A percentile compares a stretch with the other conserved stretches of the same genome.
phyloP scores from a whole-genome alignment of 2,329 filamentous ascomycete genomes.

The Colletotrichum ledebouriae region DNA sequence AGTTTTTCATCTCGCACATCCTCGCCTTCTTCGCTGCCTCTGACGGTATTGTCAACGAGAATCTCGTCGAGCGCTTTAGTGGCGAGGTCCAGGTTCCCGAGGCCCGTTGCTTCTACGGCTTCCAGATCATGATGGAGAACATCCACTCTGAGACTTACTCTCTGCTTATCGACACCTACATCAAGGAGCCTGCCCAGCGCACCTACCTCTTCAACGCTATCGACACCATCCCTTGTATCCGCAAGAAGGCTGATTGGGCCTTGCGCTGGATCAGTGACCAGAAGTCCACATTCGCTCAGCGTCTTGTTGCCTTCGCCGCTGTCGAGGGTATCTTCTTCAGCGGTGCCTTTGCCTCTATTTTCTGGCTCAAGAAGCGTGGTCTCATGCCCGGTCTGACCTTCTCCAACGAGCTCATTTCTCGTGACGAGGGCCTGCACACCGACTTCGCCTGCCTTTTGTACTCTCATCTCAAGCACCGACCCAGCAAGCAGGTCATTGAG shows the following conservation, averaged over 20 bases:
- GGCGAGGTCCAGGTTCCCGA: constrained; percentile 97
- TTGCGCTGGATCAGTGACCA: constrained; percentile 94
- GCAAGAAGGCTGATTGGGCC: constrained; percentile 99
- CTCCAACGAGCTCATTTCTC: constrained; percentile 99
- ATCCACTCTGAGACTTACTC: constrained; percentile 99
- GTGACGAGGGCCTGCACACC: constrained; percentile 98
- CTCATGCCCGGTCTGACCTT: constrained; percentile 99
- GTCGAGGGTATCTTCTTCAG: constrained; percentile 99
- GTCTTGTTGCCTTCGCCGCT: constrained; percentile 95
- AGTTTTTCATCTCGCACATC: constrained; percentile 98
- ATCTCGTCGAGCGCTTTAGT: constrained; percentile 97
- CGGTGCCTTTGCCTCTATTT: constrained; percentile 98
- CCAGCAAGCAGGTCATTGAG: constrained; percentile 83
- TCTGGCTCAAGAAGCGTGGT: constrained; percentile 99
- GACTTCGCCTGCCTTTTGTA: constrained; percentile 98
- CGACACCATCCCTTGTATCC: constrained; percentile 98
- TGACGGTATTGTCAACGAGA: constrained; percentile 99
- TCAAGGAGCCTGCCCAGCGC: constrained; percentile 96
- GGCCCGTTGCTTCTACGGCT: constrained; percentile 99
- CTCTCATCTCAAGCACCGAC: constrained; percentile 95
- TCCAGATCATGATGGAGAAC: constrained; percentile 99
- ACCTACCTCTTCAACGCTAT: constrained; percentile 98
- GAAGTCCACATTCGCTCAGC: constrained; percentile 93
- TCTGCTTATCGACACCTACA: constrained; percentile 98
- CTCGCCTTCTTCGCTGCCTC: constrained; percentile 99